Conservation (phyloP, 345 rosid species). For the Rhizophora apiculata region DNA sequence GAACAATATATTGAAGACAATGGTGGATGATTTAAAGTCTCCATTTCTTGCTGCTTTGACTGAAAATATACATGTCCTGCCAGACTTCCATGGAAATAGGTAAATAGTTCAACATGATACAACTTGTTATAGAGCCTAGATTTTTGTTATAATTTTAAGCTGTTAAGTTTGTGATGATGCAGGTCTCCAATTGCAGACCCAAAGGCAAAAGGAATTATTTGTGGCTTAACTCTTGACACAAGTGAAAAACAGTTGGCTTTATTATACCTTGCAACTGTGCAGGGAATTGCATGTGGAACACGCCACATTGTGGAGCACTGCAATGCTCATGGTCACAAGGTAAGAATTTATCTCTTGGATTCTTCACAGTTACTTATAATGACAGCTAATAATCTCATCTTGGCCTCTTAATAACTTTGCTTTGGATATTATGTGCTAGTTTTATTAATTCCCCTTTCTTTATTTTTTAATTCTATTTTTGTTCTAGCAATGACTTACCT, state of each 20-base stretch:
- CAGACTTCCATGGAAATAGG: slow-evolving; percentile 96
- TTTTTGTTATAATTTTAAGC: slow-evolving; percentile 8
- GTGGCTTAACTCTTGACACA: slow-evolving; percentile 79
- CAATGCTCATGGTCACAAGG: slow-evolving; percentile 88
- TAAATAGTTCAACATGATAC: slow-evolving; percentile 17
- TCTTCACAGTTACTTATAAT: not conserved
- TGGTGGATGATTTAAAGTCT: slow-evolving; percentile 45
- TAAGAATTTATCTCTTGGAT: slow-evolving; percentile 26
- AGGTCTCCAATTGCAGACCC: slow-evolving; percentile 97
- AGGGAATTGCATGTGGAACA: slow-evolving; percentile 91
- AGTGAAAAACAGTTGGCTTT: slow-evolving; percentile 85
- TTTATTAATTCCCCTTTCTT: no score
- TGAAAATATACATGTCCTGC: slow-evolving; percentile 71
- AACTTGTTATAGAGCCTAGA: not conserved
- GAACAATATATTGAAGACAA: slow-evolving; percentile 56
- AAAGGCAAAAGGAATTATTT: slow-evolving; percentile 73
- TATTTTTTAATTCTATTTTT: no score
- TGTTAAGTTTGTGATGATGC: slow-evolving; percentile 25
- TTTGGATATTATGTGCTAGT: no score
- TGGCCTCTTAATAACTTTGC: no score
- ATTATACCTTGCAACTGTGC: slow-evolving; percentile 71
- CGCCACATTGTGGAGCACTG: slow-evolving; percentile 91
- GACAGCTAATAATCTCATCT: no score
- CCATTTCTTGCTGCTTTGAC: slow-evolving; percentile 89
- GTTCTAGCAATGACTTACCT: no score